These are phyloP conservation scores for Marasmius oreades DNA, from an alignment of 1,284 basidiomycete genomes.

Conservation along the genomic window DNA sequence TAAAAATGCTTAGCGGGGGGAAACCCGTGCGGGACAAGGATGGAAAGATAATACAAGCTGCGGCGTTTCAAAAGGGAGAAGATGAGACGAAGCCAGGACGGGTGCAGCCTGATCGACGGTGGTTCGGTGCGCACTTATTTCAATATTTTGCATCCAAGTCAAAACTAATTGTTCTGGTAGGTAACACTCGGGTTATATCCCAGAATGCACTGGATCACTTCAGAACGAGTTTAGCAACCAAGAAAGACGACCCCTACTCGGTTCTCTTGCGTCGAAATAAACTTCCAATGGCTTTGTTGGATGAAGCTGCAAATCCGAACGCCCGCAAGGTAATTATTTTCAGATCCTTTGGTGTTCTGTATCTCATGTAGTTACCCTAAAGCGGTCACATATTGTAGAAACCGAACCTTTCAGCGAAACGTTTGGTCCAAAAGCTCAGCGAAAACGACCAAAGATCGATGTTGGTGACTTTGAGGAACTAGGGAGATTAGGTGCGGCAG, in stretches of 20 bases:
- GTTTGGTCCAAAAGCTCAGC: constrained; percentile 91
- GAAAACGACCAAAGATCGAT: constrained; percentile 83
- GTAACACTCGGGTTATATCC: constrained; percentile 98
- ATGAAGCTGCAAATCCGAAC: constrained; percentile 80
- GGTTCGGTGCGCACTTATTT: constrained; percentile 76
- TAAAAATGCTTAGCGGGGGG: constrained; percentile 90
- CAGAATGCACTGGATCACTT: constrained; percentile 94
- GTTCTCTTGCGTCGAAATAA: constrained; percentile 91
- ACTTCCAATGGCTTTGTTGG: constrained; percentile 89
- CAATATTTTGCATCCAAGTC: constrained; percentile 1
- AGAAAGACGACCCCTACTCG: constrained; percentile 91
- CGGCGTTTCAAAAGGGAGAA: constrained; percentile 91
- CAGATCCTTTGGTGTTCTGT: too few relatives aligned
- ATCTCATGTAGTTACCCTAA: constrained; percentile 2
- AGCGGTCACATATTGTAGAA: constrained; percentile 90
- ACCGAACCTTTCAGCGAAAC: constrained; percentile 91
- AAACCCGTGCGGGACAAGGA: constrained; percentile 86
- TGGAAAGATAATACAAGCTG: constrained; percentile 88
- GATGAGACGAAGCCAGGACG: constrained; percentile 84
- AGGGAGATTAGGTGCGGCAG: constrained; percentile 58
- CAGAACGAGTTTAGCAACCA: constrained; percentile 77
- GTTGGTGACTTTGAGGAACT: constrained; percentile 88
- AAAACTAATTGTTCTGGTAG: constrained; percentile 34
- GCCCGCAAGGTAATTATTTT: constrained; percentile 58
- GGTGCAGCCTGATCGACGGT: constrained; percentile 89